These are phyloP conservation scores for Rhodomyrtus tomentosa DNA, from an alignment of 345 rosid species.

Conservation along the genomic window DNA sequence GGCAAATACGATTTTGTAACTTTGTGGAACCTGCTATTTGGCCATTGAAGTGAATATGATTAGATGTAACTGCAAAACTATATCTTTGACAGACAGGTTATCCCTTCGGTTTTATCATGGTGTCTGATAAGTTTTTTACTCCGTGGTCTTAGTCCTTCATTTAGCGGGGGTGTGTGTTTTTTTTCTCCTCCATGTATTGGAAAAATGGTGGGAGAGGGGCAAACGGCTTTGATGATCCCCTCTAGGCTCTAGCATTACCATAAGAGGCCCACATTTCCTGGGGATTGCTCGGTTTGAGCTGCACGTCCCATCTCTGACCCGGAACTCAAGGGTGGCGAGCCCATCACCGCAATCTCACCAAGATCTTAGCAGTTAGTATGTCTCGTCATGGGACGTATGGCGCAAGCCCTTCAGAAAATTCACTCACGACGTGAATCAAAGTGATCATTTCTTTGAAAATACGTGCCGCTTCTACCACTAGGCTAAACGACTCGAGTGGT, in stretches of 20 bases:
- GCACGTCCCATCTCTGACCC: not conserved
- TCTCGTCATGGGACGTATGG: not conserved
- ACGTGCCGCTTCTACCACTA: not conserved
- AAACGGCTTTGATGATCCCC: not conserved
- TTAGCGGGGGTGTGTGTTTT: too few species aligned
- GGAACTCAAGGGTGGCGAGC: not conserved
- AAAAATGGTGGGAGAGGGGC: too few species aligned
- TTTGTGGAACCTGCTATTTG: not conserved
- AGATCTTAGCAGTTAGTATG: not conserved
- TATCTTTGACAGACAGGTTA: not conserved
- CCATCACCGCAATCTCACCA: not conserved
- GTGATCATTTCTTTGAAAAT: too few species aligned
- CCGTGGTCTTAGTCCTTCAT: not conserved
- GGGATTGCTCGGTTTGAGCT: not conserved
- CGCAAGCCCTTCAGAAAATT: too few species aligned
- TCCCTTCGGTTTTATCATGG: not conserved
- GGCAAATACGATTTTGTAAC: not conserved
- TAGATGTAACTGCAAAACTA: not conserved
- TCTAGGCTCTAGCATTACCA: not conserved
- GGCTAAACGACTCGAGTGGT: not conserved
- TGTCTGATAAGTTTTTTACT: not conserved
- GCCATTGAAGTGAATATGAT: not conserved
- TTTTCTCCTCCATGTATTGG: too few species aligned
- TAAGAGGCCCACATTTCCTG: not conserved
- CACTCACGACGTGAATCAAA: too few species aligned